Conservation (phyloP, 805 yeast species). For the Sugiyamaella floridensis region DNA sequence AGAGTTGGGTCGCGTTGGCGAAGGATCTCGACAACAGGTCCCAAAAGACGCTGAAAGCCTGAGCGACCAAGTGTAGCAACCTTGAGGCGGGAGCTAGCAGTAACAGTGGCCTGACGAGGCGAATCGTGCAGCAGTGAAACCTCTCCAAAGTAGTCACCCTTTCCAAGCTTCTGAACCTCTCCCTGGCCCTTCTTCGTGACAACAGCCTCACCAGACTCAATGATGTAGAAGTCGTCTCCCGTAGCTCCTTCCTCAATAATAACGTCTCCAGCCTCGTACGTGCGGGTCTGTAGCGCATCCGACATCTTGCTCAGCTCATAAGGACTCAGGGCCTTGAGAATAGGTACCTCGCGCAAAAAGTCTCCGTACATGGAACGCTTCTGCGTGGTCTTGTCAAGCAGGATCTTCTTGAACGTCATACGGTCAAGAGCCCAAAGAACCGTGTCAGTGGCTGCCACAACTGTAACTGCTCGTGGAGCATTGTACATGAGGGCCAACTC, state of each 20-base stretch:
- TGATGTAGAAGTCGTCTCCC: conserved; percentile 68
- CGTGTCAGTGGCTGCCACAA: conserved; percentile 60
- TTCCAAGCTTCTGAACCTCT: conserved; percentile 43
- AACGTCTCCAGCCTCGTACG: conserved; percentile 60
- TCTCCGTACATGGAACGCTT: conserved; percentile 87
- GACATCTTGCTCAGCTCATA: conserved; percentile 89
- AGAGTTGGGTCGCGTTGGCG: conserved; percentile 77
- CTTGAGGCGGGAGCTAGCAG: conserved; percentile 64
- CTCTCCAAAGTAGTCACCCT: conserved; percentile 96
- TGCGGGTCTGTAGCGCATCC: conserved; percentile 81
- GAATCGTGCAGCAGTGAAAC: conserved; percentile 84
- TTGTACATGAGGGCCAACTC: conserved; percentile 97
- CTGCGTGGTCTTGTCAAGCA: conserved; percentile 83
- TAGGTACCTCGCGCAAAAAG: conserved; percentile 79
- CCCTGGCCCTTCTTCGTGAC: conserved; percentile 61
- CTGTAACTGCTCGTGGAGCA: conserved; percentile 97
- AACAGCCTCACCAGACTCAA: conserved; percentile 76
- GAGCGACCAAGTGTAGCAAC: conserved; percentile 89
- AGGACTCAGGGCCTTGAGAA: conserved; percentile 60
- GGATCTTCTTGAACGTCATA: conserved; percentile 82
- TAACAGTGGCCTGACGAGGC: conserved; percentile 92
- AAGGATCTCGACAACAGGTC: conserved; percentile 87
- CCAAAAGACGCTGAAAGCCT: conserved; percentile 89
- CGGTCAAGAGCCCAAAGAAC: conserved; percentile 91
- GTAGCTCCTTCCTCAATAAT: conserved; percentile 82